Base-by-base conservation (phyloP, 345 rosid genomes). In the Brassica carinata region DNA sequence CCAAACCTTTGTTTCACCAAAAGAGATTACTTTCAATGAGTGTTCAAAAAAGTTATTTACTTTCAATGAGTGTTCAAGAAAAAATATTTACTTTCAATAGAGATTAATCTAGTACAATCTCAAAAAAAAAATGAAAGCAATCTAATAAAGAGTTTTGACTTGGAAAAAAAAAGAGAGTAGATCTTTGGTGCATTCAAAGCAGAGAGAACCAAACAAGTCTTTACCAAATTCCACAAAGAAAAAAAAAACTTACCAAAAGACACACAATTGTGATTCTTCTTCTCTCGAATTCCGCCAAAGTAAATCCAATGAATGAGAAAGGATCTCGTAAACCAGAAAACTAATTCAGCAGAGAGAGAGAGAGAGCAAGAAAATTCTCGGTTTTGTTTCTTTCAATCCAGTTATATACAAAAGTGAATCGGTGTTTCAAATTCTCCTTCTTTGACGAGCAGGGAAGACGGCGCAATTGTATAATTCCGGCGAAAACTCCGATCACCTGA, bases 161-260 rank as follows among this genome's bases (percentile, higher is more conserved):
- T 9, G 2, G 3, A 43, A 43, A 2, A 9, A 2, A 43, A 0
- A 23, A 23, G 26, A 23, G 26, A 23, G 26, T 23, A 43, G 51
- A 43, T 43, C 51, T 43, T 43, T 43, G 11, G 51, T 43, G n/a
- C n/a, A 43, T 43, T 43, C 57, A 48, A 14, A 48, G 48, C 48
- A 40, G 40, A 34, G 40, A 34, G 40, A 40, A 40, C 13, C 57
- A 48, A 14, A 4, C 17, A 48, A 14, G 3, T 10, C 51, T 14
- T 43, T 9, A 43, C 51, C 51, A 48, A 48, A 13, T 48, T 48
- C 15, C 57, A 48, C 17, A 48, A 48, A 48, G 7, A 43, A 43
- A 10, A 43, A 55, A 36, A 15, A 45, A 64, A 71, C 67, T 71
- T 34, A 71, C 81, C 67, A 19, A 34, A 64, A 48, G 11, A 61